A percentile compares a stretch with the other conserved stretches of the same genome.
Conservation (phyloP, 2,329 filamentous ascomycete species). For the Cytospora piceicola region DNA sequence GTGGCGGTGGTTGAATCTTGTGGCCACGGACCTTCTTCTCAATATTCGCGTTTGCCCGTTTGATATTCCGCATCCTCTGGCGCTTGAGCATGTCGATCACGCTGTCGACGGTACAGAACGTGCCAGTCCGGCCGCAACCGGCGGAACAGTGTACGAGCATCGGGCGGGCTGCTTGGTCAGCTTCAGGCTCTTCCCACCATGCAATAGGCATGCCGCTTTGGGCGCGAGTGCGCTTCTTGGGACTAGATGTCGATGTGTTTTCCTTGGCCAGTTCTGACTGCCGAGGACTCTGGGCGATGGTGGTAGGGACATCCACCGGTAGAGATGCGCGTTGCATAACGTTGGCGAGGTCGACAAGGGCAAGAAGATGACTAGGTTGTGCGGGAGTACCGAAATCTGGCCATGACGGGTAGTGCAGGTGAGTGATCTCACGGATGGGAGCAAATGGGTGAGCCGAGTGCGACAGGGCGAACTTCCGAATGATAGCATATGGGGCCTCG, state of each 20-base stretch:
- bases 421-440: slow-evolving; percentile 88
- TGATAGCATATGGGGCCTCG: slow-evolving; percentile 75
- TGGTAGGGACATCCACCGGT: slow-evolving; percentile 48
- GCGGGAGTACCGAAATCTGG: slow-evolving; percentile 95
- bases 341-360: slow-evolving; percentile 86
- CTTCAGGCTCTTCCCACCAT: slow-evolving; percentile 65
- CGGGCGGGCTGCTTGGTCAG: slow-evolving; percentile 60
- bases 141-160: slow-evolving; percentile 95
- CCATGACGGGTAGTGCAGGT: slow-evolving; percentile 95
- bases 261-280: slow-evolving; percentile 5
- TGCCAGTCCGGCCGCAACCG: slow-evolving; percentile 92
- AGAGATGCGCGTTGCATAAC: slow-evolving; percentile 66
- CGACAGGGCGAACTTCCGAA: slow-evolving; percentile 84
- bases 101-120: slow-evolving; percentile 94
- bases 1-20: slow-evolving; percentile 30
- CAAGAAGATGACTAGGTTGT: slow-evolving; percentile 82
- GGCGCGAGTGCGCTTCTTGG: slow-evolving; percentile 32
- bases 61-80: slow-evolving; percentile 57
- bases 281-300: slow-evolving; percentile 24
- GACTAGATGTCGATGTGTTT: slow-evolving; percentile 15
- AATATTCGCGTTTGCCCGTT: slow-evolving; percentile 37
- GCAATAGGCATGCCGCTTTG: slow-evolving; percentile 41
- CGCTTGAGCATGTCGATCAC: slow-evolving; percentile 96
- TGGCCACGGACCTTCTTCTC: slow-evolving; percentile 29
- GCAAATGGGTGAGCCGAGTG: slow-evolving; percentile 79